Evolutionary conservation across 768 basidiomycete genomes (phyloP).

Genomic region (Gloeophyllum trabeum): DNA sequence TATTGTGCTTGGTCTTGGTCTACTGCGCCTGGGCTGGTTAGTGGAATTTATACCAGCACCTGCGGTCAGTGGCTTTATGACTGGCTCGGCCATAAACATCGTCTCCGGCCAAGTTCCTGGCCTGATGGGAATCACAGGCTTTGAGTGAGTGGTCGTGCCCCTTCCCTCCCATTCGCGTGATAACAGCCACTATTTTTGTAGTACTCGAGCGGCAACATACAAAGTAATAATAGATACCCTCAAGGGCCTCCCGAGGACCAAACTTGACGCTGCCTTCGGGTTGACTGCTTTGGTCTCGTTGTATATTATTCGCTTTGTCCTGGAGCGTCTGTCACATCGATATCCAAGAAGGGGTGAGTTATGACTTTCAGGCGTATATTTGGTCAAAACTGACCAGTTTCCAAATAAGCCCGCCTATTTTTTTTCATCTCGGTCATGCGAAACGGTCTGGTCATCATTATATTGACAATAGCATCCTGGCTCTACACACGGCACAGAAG

Average conservation of each 20-base stretch:
- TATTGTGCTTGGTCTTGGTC: conserved; percentile 82
- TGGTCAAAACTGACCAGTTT: conserved; percentile 1
- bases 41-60: conserved; percentile 89
- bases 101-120: conserved; percentile 81
- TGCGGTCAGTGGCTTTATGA: conserved; percentile 92
- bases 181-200: conserved; percentile 18
- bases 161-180: conserved; percentile 3
- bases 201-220: conserved; percentile 80
- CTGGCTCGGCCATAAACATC: conserved; percentile 93
- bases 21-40: conserved; percentile 86
- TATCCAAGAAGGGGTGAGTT: conserved; percentile 52
- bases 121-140: conserved; percentile 77
- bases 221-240: conserved; percentile 87
- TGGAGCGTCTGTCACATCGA: conserved; percentile 35
- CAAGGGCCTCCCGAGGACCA: conserved; percentile 63
- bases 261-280: conserved; percentile 85
- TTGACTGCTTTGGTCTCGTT: conserved; percentile 60
- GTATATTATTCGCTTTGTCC: conserved; percentile 54
- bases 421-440: conserved; percentile 74
- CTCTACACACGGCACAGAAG: conserved; percentile 61
- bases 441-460: conserved; percentile 80
- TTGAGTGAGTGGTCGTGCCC: conserved; percentile 44
- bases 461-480: conserved; percentile 84
- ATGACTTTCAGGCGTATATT: not conserved
- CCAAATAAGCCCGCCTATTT: conserved; percentile 52